phyloP scores from a whole-genome alignment of 257 asterid genomes.

The Hygrophila difformis region DNA sequence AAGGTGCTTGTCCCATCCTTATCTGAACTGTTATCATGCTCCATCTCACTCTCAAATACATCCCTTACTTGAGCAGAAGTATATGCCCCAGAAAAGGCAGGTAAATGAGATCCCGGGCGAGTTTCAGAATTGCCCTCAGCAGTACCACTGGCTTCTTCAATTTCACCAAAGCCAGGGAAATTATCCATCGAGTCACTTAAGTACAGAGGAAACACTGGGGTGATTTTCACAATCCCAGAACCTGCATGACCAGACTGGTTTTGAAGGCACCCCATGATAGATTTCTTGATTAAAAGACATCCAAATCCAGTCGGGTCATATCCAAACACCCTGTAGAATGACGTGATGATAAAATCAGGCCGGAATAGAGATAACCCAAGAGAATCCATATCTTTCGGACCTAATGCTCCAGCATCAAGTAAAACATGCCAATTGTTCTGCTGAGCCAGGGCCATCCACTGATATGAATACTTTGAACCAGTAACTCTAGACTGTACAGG shows the following conservation, averaged over 20 bases:
- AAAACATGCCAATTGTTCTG: constrained; percentile 99
- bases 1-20: constrained; percentile 93
- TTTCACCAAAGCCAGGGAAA: constrained; percentile 72
- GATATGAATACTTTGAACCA: constrained; percentile 94
- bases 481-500: constrained; percentile 97
- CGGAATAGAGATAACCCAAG: constrained; percentile 91
- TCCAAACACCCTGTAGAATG: constrained; percentile 92
- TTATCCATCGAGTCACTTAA: constrained; percentile 94
- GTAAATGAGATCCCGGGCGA: constrained; percentile 65
- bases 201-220: constrained; percentile 81
- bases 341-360: constrained; percentile 92
- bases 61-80: constrained; percentile 97
- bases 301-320: constrained; percentile 99
- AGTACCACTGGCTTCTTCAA: constrained; percentile 48
- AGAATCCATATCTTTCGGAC: constrained; percentile 99
- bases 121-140: constrained; percentile 47
- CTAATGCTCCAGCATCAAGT: constrained; percentile 97
- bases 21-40: constrained; percentile 79
- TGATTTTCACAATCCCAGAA: constrained; percentile 86
- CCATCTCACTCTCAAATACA: constrained; percentile 88
- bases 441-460: constrained; percentile 99
- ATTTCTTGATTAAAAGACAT: constrained; percentile 89
- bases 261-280: constrained; percentile 89
- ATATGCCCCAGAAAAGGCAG: constrained; percentile 96
- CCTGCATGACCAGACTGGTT: constrained; percentile 92